Evolutionary conservation across 306 rosid species (phyloP).

Genomic region (Rosa rugosa): DNA sequence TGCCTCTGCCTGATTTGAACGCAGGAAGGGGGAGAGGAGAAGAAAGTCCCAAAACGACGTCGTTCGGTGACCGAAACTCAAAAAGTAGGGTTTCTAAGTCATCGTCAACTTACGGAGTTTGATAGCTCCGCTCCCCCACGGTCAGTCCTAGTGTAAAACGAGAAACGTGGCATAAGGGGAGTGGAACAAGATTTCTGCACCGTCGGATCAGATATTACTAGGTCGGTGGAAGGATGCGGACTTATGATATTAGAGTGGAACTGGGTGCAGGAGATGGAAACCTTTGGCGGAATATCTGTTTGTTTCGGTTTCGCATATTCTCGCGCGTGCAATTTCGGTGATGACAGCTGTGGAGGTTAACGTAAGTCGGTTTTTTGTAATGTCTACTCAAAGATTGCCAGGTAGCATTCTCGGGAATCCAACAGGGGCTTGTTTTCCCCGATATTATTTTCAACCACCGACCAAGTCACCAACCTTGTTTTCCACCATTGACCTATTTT

Average conservation of each 20-base stretch:
- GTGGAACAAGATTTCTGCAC: accelerated
- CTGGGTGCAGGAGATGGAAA: not conserved
- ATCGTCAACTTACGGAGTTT: not conserved
- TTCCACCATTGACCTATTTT: not conserved
- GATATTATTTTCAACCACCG: not conserved
- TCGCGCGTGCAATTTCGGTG: not conserved
- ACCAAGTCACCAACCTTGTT: not conserved
- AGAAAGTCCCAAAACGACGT: not conserved
- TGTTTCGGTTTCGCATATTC: conserved; percentile 18
- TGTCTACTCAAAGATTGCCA: not conserved
- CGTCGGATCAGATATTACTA: not conserved
- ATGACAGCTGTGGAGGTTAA: conserved; percentile 4
- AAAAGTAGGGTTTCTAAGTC: conserved; percentile 12
- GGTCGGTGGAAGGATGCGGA: not conserved
- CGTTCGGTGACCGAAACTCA: not conserved
- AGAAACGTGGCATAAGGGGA: not conserved
- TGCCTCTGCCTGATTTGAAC: conserved; percentile 17
- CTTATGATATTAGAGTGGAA: not conserved
- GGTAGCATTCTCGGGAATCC: not conserved
- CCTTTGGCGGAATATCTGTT: not conserved
- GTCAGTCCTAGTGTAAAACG: not conserved
- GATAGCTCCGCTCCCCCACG: not conserved
- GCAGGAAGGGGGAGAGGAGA: conserved; percentile 17
- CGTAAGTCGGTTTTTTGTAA: not conserved
- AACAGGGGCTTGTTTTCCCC: conserved; percentile 18